phyloP scores from a whole-genome alignment of 192 early-diverging fungal genomes.

The Backusella westeae region DNA sequence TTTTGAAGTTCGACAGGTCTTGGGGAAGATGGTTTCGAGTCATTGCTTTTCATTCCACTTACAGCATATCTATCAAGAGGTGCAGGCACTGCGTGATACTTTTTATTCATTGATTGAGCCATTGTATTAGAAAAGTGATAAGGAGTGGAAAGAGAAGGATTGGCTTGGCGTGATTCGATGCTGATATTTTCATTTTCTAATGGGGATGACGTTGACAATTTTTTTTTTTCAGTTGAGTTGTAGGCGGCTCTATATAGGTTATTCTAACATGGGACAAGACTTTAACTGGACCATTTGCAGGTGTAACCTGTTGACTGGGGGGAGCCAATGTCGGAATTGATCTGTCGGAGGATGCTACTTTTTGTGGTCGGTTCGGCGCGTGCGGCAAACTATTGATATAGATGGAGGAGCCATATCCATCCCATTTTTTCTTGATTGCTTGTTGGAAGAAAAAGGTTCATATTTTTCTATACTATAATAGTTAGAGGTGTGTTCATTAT shows the following conservation, averaged over 20 bases:
- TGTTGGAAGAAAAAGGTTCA: neutral
- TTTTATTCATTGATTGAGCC: neutral
- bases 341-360: slow-evolving; percentile 1
- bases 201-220: neutral
- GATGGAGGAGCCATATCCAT: slow-evolving; percentile 5
- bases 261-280: slow-evolving; percentile 11
- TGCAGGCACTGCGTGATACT: neutral
- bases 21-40: slow-evolving; percentile 14
- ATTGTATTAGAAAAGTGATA: neutral
- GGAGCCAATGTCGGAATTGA: neutral
- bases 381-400: slow-evolving; percentile 21
- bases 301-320: neutral
- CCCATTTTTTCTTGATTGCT: neutral
- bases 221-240: neutral
- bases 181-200: neutral
- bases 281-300: slow-evolving; percentile 11
- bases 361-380: slow-evolving; percentile 9
- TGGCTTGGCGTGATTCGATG: neutral
- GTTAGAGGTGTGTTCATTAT: neutral
- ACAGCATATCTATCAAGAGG: neutral
- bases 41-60: neutral
- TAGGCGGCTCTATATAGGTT: slow-evolving; percentile 24
- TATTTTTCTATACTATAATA: neutral
- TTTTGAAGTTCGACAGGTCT: slow-evolving; percentile 23
- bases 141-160: neutral